Percentiles rank a stretch among this genome's conserved stretches.
phyloP scores from a whole-genome alignment of 1,284 basidiomycete species.

The Apiotrichum sp. region DNA sequence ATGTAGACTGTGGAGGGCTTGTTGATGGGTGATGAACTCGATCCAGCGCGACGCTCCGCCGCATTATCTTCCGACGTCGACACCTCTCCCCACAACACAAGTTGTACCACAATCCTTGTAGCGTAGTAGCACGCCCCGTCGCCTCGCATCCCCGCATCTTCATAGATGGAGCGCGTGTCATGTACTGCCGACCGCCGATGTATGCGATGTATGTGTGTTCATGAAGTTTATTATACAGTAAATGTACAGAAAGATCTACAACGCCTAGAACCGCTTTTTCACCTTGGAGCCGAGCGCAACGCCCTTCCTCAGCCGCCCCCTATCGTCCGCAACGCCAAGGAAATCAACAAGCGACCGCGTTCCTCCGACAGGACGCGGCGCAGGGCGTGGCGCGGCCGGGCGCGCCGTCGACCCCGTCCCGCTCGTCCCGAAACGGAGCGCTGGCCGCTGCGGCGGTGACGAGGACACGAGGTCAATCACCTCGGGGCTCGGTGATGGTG shows the following conservation, averaged over 20 bases:
- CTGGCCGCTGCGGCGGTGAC: background rate
- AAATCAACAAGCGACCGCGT: background rate
- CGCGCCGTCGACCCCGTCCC: background rate
- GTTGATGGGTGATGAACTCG: too few species aligned
- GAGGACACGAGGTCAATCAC: background rate
- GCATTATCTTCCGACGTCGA: too few species aligned
- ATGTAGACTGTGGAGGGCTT: too few species aligned
- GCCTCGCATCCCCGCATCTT: background rate
- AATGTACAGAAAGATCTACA: background rate
- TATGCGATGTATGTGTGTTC: background rate
- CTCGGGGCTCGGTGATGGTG: background rate
- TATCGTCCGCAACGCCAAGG: constrained; percentile 23
- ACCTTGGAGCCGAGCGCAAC: constrained; percentile 24
- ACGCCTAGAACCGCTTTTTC: constrained; percentile 10
- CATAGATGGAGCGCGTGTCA: too few species aligned
- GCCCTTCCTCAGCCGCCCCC: constrained; percentile 29
- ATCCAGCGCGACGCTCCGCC: too few species aligned
- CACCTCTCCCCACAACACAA: background rate
- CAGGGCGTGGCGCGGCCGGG: too few species aligned
- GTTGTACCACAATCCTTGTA: background rate
- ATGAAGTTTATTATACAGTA: background rate
- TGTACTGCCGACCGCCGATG: too few species aligned
- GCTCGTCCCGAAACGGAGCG: background rate
- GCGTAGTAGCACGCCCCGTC: background rate
- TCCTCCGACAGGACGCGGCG: background rate